Evolutionary conservation across 2,329 filamentous ascomycete species (phyloP).

Genomic region (Cladosporium sp.): DNA sequence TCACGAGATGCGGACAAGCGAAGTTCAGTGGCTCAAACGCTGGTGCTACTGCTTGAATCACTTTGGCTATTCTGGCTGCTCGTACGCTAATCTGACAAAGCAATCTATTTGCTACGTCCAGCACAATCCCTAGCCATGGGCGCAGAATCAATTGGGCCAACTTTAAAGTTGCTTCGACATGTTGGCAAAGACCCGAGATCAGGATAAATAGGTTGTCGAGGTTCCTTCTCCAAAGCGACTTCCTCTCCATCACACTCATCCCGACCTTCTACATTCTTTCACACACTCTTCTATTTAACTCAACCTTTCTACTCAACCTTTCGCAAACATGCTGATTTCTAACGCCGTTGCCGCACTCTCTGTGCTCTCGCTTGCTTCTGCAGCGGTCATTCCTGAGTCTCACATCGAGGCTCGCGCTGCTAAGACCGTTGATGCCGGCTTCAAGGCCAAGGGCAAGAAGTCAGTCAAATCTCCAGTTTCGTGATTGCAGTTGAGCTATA

Average conservation of each 20-base stretch:
- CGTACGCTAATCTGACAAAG: not conserved
- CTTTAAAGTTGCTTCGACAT: not conserved
- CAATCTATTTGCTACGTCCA: slow-evolving; percentile 14
- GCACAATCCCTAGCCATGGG: not conserved
- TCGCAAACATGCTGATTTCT: slow-evolving; percentile 18
- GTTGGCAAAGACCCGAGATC: not conserved
- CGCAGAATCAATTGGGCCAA: not conserved
- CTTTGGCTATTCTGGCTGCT: slow-evolving; percentile 10
- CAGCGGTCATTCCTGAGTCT: slow-evolving; percentile 16
- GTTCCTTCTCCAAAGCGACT: not conserved
- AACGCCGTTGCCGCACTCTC: slow-evolving; percentile 17
- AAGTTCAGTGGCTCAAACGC: slow-evolving; percentile 2
- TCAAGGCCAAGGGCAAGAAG: slow-evolving; percentile 65
- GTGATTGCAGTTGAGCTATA: not conserved
- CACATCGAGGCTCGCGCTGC: slow-evolving; percentile 21
- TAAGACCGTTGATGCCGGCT: slow-evolving; percentile 55
- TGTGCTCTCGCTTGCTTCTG: slow-evolving; percentile 21
- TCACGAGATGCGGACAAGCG: slow-evolving; percentile 4
- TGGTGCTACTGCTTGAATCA: slow-evolving; percentile 1
- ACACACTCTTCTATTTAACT: not conserved
- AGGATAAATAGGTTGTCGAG: slow-evolving; percentile 12
- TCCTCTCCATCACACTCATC: not conserved
- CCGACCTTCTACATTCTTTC: not conserved
- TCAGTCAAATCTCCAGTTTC: not conserved
- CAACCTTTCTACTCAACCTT: not conserved